Conservation (phyloP, 1,284 basidiomycete genomes). For the Polyporus tsugae region DNA sequence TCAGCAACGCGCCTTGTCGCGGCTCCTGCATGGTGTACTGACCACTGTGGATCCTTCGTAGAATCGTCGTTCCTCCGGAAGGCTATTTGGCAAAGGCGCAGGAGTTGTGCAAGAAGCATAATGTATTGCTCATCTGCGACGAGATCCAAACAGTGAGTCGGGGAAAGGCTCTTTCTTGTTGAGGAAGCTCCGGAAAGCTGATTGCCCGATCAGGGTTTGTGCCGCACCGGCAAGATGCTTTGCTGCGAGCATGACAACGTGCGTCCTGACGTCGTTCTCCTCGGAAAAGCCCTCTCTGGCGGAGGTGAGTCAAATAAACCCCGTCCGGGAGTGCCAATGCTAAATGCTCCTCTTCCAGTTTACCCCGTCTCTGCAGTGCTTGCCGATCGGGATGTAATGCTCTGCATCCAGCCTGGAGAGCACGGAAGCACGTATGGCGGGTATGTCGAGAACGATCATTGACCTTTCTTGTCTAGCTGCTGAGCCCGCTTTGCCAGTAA, state of each 20-base stretch:
- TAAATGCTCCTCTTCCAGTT: slow-evolving; percentile 53
- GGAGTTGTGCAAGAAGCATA: slow-evolving; percentile 91
- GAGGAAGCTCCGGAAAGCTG: slow-evolving; percentile 8
- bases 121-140: slow-evolving; percentile 95
- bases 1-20: neutral
- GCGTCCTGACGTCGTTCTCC: slow-evolving; percentile 91
- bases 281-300: slow-evolving; percentile 96
- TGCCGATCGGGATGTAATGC: slow-evolving; percentile 91
- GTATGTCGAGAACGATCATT: slow-evolving; percentile 49
- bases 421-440: slow-evolving; percentile 98
- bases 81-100: slow-evolving; percentile 87
- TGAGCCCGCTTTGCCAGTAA: slow-evolving; percentile 62
- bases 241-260: slow-evolving; percentile 90
- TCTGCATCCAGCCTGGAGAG: slow-evolving; percentile 95
- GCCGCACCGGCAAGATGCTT: slow-evolving; percentile 88
- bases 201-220: slow-evolving; percentile 65
- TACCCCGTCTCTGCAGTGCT: slow-evolving; percentile 98
- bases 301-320: slow-evolving; percentile 64
- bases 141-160: slow-evolving; percentile 91
- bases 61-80: slow-evolving; percentile 91
- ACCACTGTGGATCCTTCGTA: slow-evolving; percentile 39
- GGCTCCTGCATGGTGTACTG: slow-evolving; percentile 2
- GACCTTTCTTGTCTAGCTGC: slow-evolving; percentile 9
- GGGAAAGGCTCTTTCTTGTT: neutral
- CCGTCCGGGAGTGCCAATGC: slow-evolving; percentile 7